Evolutionary conservation across 2,329 filamentous ascomycete genomes (phyloP).

Genomic region (Arthrinium puccinioides): DNA sequence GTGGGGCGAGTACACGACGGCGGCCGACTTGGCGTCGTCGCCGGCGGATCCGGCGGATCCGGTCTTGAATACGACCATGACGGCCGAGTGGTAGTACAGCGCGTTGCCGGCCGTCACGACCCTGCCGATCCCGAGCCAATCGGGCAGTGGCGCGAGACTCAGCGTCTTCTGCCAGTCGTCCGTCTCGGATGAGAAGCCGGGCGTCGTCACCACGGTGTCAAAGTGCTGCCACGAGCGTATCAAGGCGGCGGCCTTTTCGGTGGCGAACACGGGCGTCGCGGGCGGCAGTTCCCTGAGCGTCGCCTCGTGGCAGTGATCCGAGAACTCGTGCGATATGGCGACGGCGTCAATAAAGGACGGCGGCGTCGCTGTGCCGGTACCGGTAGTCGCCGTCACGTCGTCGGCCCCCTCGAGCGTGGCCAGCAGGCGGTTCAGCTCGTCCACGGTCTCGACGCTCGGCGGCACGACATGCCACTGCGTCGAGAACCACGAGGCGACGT

Average conservation of each 20-base stretch:
- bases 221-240: conserved; percentile 55
- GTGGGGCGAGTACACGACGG: conserved; percentile 58
- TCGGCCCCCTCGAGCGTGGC: conserved; percentile 34
- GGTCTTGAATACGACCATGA: conserved; percentile 47
- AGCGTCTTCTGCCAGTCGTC: conserved; percentile 16
- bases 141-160: conserved; percentile 33
- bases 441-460: conserved; percentile 46
- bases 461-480: conserved; percentile 55
- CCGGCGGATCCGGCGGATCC: conserved; percentile 10
- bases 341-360: conserved; percentile 48
- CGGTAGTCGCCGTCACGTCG: conserved; percentile 5
- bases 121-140: conserved; percentile 55
- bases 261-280: conserved; percentile 51
- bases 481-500: conserved; percentile 58
- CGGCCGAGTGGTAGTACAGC: conserved; percentile 54
- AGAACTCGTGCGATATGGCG: conserved; percentile 58
- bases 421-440: conserved; percentile 46
- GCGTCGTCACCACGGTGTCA: conserved; percentile 41
- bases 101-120: conserved; percentile 46
- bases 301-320: conserved; percentile 58
- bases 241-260: conserved; percentile 47
- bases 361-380: conserved; percentile 10
- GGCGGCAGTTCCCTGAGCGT: conserved; percentile 49
- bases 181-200: conserved; percentile 30
- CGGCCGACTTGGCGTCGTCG: conserved; percentile 6